phyloP scores from a whole-genome alignment of 2,329 filamentous ascomycete species.

The Apiospora arundinis region DNA sequence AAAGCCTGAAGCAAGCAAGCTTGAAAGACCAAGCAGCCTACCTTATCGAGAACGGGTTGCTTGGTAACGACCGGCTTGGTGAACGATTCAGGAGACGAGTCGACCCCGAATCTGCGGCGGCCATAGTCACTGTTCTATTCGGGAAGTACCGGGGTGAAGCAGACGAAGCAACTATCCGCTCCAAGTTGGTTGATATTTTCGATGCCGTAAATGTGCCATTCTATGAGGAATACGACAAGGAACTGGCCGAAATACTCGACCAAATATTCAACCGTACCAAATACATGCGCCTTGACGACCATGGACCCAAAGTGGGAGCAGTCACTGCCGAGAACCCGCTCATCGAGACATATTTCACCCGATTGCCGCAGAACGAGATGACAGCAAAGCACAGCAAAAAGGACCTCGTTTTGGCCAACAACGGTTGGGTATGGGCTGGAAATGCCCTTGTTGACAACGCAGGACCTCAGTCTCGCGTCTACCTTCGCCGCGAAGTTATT shows the following conservation, averaged over 20 bases:
- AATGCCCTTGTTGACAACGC: constrained; percentile 95
- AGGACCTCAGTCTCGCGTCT: constrained; percentile 87
- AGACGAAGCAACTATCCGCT: constrained; percentile 57
- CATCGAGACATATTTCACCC: constrained; percentile 94
- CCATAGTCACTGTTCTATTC: constrained; percentile 68
- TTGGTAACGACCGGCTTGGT: constrained; percentile 76
- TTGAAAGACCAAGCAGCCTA: constrained; percentile 64
- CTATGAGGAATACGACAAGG: constrained; percentile 90
- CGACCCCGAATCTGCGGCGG: constrained; percentile 73
- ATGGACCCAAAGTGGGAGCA: constrained; percentile 85
- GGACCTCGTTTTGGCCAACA: constrained; percentile 86
- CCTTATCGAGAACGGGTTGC: constrained; percentile 72
- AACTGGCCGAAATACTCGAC: constrained; percentile 82
- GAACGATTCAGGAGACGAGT: constrained; percentile 78
- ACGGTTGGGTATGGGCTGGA: constrained; percentile 98
- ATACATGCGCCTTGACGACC: constrained; percentile 89
- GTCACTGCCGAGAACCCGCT: constrained; percentile 80
- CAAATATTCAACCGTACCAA: constrained; percentile 95
- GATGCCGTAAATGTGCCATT: constrained; percentile 87
- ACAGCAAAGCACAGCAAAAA: constrained; percentile 79
- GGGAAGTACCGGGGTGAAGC: constrained; percentile 70
- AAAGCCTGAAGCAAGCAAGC: constrained; percentile 53
- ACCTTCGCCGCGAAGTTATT: constrained; percentile 93
- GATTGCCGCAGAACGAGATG: constrained; percentile 77
- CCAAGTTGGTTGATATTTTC: constrained; percentile 68